Evolutionary conservation across 129 eudicot genomes (phyloP).

Genomic region (Glebionis coronaria): DNA sequence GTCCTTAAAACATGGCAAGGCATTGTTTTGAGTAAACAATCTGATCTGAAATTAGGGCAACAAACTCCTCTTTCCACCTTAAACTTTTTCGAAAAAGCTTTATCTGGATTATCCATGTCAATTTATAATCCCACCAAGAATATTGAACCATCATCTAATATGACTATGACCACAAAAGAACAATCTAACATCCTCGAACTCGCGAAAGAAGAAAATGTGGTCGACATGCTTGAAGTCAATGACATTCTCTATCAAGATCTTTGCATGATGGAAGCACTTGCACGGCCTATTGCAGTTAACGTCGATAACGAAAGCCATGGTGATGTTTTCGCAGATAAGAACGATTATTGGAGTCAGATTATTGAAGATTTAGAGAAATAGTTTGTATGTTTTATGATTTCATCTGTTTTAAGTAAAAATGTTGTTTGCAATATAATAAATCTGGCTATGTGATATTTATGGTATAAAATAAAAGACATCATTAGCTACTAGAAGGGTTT

Average conservation of each 20-base stretch:
- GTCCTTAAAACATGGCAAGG: slow-evolving; percentile 37
- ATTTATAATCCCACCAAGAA: background rate
- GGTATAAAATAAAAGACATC: background rate
- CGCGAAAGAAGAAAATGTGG: background rate
- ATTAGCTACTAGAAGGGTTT: slow-evolving; percentile 9
- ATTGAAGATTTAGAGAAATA: slow-evolving; percentile 10
- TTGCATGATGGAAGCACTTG: slow-evolving; percentile 8
- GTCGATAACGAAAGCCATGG: background rate
- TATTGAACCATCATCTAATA: background rate
- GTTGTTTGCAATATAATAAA: background rate
- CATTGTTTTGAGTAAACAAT: background rate
- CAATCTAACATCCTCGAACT: background rate
- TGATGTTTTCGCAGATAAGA: slow-evolving; percentile 23
- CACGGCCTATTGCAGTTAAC: background rate
- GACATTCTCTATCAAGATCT: slow-evolving; percentile 8
- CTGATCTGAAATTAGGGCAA: background rate
- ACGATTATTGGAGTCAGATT: slow-evolving; percentile 32
- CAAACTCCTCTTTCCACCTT: slow-evolving; percentile 16
- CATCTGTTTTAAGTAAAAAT: background rate
- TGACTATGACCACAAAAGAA: background rate
- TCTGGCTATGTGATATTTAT: background rate
- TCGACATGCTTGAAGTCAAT: background rate
- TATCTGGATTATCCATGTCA: background rate
- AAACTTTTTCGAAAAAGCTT: slow-evolving; percentile 7
- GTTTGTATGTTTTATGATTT: background rate